Base-by-base conservation (phyloP, 179 eudicot species). In the Silene coronaria region DNA sequence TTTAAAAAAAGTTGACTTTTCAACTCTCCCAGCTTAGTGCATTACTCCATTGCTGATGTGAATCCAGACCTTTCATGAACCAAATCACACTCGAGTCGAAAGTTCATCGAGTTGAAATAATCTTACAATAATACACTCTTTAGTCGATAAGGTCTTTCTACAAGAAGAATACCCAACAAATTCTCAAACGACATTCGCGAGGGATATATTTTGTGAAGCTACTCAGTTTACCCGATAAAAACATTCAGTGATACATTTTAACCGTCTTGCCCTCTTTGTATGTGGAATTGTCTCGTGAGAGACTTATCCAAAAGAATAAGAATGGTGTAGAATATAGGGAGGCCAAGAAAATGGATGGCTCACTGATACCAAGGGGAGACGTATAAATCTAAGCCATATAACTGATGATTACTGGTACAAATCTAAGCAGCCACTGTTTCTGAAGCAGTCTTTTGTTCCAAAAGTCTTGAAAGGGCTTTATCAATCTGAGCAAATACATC, bases 401-500 rank as follows among this genome's bases (percentile, higher is more conserved):
- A 36, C 3, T 17, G 55, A 34, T 68, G 62, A 24, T 63, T 61
- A 23, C 57, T 12, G 45, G 64, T 64, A 9, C 14, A 46, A 34
- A 42, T 61, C 79, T 85, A 85, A 21, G 80, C 85, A 0, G 82
- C 65, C 58, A 79, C 83, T 36, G 86, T 55, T 77, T 75, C 74
- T 74, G 88, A 76, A 70, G 61, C 75, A 69, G 81, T 74, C 79
- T 73, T 84, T 79, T 74, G 78, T 76, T 83, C 87, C 70, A 85
- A 72, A 79, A 87, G 81, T 28, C 89, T 72, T 24, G 87, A 75
- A 70, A 94, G 79, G 9, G 84, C 85, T 21, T 67, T 78, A 74
- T 92, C 96, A 55, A 94, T 90, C 74, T 90, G 85, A 23, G 88
- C 84, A 78, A 89, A 94, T 57, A 94, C 96, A 60, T 88, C 92